A percentile compares a stretch with the other conserved stretches of the same genome.
Evolutionary conservation across 148 eudicot species (phyloP).

Genomic region (Cornus suecica): DNA sequence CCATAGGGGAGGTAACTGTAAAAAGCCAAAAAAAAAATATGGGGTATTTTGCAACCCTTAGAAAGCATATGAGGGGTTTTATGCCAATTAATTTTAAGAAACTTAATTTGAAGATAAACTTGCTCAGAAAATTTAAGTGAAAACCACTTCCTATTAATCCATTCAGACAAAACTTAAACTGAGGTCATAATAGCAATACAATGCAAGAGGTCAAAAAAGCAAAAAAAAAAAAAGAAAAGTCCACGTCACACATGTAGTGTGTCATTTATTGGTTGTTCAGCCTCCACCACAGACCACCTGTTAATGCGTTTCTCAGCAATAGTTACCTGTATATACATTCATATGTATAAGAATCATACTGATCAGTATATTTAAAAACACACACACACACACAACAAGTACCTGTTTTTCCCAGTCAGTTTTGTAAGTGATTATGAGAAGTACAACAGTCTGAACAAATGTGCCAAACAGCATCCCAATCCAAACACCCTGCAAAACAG

Average conservation of each 20-base stretch:
- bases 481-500: constrained; percentile 46
- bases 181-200: too few species aligned
- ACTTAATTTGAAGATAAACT: too few species aligned
- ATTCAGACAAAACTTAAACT: too few species aligned
- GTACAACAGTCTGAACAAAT: constrained; percentile 34
- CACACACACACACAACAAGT: not conserved
- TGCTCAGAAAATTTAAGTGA: too few species aligned
- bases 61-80: too few species aligned
- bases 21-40: too few species aligned
- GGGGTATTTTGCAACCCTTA: too few species aligned
- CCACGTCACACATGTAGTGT: not conserved
- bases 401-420: constrained; percentile 56
- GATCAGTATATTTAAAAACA: not conserved
- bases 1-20: too few species aligned
- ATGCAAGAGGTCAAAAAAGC: too few species aligned
- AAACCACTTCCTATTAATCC: too few species aligned
- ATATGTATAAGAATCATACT: not conserved
- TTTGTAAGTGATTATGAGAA: constrained; percentile 32
- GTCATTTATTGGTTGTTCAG: constrained; percentile 11
- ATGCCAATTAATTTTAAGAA: too few species aligned
- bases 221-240: not conserved
- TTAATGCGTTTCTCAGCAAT: constrained; percentile 26
- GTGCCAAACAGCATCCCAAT: constrained; percentile 47
- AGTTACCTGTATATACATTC: constrained; percentile 20
- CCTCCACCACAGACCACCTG: constrained; percentile 26